phyloP scores from a whole-genome alignment of 176 grass and related monocot genomes.

The Raddia distichophylla region DNA sequence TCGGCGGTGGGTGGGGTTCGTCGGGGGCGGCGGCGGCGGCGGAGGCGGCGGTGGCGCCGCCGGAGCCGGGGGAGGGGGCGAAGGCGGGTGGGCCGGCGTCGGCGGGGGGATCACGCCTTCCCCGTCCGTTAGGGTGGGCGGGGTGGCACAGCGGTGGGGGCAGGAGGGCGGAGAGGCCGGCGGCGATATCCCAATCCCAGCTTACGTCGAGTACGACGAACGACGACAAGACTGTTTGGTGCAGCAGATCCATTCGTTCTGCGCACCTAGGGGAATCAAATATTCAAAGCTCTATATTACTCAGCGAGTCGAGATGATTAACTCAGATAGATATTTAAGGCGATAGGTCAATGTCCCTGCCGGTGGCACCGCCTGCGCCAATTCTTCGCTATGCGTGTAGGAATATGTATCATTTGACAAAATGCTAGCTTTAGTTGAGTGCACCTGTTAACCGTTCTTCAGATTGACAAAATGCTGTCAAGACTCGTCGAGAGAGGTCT shows the following conservation, averaged over 20 bases:
- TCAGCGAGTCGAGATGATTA: not conserved
- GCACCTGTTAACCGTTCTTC: constrained; percentile 14
- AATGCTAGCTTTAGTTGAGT: constrained; percentile 18
- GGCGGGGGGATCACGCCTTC: no score
- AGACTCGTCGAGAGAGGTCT: no score
- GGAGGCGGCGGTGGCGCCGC: no score
- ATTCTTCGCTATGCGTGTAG: constrained; percentile 1
- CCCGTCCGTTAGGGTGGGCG: no score
- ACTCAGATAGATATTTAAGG: not conserved
- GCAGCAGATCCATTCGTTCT: constrained; percentile 23
- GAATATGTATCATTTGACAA: constrained; percentile 19
- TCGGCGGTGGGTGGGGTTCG: no score
- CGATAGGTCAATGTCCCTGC: constrained; percentile 27
- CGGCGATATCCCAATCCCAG: no score
- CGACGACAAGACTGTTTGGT: not conserved
- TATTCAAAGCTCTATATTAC: not conserved
- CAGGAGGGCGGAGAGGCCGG: no score
- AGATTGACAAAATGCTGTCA: constrained; percentile 38
- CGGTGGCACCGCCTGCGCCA: constrained; percentile 38
- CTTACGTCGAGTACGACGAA: not conserved
- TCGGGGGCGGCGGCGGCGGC: no score
- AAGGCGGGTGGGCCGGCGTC: no score
- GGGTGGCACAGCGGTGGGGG: no score
- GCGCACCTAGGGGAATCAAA: not conserved
- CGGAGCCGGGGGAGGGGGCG: no score